These are phyloP conservation scores for Zygosaccharomyces pseudobailii DNA, from an alignment of 1,139 yeast species.

Conservation along the genomic window DNA sequence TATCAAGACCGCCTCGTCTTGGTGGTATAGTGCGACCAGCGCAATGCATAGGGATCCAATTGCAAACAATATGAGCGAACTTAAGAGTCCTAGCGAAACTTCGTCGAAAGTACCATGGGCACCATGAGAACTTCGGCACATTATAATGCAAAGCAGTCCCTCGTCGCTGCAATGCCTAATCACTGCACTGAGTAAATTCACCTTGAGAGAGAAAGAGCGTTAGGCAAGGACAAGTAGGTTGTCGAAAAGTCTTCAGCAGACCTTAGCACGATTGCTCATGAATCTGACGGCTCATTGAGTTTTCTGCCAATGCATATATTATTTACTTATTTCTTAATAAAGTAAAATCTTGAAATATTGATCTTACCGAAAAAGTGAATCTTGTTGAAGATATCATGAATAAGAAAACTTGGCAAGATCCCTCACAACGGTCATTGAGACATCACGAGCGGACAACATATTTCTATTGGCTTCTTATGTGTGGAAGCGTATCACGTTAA, in stretches of 20 bases:
- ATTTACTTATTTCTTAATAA: conserved; percentile 3
- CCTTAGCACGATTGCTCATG: background rate
- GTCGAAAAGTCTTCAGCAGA: background rate
- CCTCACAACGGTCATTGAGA: background rate
- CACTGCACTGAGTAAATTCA: background rate
- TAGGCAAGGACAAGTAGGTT: background rate
- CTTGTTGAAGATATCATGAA: background rate
- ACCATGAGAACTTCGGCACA: conserved; percentile 2
- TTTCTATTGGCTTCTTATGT: no score
- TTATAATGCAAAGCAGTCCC: background rate
- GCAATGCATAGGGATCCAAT: conserved; percentile 23
- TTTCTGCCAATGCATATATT: background rate
- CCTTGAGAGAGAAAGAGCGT: background rate
- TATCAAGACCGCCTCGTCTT: conserved; percentile 20
- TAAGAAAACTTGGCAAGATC: background rate
- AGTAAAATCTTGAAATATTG: no score
- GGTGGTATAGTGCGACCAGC: conserved; percentile 17
- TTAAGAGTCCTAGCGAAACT: conserved; percentile 4
- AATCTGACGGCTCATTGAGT: background rate
- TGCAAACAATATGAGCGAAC: conserved; percentile 19
- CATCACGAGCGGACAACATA: background rate
- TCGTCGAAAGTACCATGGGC: conserved; percentile 1
- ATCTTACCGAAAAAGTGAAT: no score
- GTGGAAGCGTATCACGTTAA: no score
- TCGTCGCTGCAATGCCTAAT: background rate